phyloP scores from a whole-genome alignment of 202 grass and related monocot species.

The Cymbopogon flexuosus region DNA sequence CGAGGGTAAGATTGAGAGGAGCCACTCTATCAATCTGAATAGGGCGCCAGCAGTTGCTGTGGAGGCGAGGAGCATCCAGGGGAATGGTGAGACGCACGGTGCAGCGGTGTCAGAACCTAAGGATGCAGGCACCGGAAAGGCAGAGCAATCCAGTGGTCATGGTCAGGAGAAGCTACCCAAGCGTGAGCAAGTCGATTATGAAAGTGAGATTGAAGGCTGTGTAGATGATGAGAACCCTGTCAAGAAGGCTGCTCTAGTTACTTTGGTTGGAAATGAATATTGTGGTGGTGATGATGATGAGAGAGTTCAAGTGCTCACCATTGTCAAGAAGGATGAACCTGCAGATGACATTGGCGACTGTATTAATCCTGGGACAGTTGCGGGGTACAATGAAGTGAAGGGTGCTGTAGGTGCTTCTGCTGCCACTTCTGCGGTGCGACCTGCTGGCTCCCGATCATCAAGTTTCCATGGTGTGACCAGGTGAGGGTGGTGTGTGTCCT shows the following conservation, averaged over 20 bases:
- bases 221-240: background rate
- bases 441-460: conserved; percentile 52
- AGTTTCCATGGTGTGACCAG: conserved; percentile 85
- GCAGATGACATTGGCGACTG: conserved; percentile 21
- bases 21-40: conserved; percentile 57
- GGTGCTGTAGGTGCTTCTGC: conserved; percentile 7
- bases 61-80: background rate
- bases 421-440: conserved; percentile 10
- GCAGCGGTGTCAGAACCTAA: conserved; percentile 9
- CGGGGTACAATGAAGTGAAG: conserved; percentile 25
- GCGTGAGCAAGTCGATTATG: conserved; percentile 20
- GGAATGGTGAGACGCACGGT: conserved; percentile 7
- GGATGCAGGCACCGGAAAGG: background rate
- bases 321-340: conserved; percentile 53
- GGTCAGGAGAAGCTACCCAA: conserved; percentile 28
- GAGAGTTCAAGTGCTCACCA: conserved; percentile 15
- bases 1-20: conserved; percentile 25
- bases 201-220: conserved; percentile 16
- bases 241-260: conserved; percentile 19
- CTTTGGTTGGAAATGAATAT: conserved; percentile 22
- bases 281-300: background rate
- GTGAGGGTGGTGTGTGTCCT: conserved; percentile 32
- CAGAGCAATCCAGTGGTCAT: background rate
- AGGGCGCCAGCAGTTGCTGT: conserved; percentile 15
- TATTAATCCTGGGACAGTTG: conserved; percentile 20